These are phyloP conservation scores for Candida krabiensis DNA, from an alignment of 805 yeast genomes.

Conservation along the genomic window DNA sequence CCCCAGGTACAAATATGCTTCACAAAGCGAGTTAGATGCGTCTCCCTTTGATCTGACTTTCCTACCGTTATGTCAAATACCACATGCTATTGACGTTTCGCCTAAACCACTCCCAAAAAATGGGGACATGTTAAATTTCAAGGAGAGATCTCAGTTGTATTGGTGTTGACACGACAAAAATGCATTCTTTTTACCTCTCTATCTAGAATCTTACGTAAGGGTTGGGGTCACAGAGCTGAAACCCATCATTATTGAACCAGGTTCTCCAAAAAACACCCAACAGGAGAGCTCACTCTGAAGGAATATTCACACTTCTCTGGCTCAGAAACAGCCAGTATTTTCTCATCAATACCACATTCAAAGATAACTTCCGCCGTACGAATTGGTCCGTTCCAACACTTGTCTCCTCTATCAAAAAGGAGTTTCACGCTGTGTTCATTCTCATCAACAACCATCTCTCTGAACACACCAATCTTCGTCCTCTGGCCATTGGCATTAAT, in stretches of 20 bases:
- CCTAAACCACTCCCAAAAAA: no score
- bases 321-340: slow-evolving; percentile 70
- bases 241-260: slow-evolving; percentile 8
- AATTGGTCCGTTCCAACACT: slow-evolving; percentile 93
- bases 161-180: no score
- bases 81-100: no score
- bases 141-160: no score
- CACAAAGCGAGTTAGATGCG: no score
- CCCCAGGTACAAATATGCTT: no score
- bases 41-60: no score
- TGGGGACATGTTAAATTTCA: no score
- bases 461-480: slow-evolving; percentile 51
- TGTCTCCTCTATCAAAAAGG: slow-evolving; percentile 60
- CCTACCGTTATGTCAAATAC: no score
- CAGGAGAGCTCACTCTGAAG: slow-evolving; percentile 48
- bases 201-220: no score
- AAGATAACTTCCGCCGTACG: slow-evolving; percentile 67
- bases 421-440: slow-evolving; percentile 17
- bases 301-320: slow-evolving; percentile 85
- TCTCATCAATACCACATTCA: slow-evolving; percentile 61
- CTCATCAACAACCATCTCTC: slow-evolving; percentile 12
- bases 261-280: slow-evolving; percentile 39
- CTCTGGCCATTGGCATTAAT: slow-evolving; percentile 43
- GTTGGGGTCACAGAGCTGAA: no score
- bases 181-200: no score